phyloP scores from a whole-genome alignment of 2,329 filamentous ascomycete genomes.

The Herpotrichia juniperi region DNA sequence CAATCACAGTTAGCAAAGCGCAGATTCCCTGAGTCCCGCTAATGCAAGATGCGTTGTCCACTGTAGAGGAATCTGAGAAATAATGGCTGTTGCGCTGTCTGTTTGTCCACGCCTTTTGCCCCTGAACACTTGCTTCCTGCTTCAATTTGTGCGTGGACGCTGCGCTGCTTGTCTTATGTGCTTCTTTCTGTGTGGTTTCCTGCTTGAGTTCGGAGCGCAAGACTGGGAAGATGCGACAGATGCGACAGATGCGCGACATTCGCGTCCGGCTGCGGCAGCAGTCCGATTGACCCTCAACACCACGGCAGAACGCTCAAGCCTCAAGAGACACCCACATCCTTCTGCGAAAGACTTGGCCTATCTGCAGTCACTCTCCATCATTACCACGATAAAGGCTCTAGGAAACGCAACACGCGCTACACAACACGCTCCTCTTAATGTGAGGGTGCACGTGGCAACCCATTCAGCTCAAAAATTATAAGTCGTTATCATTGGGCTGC shows the following conservation, averaged over 20 bases:
- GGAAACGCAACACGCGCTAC: background rate
- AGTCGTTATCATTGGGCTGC: background rate
- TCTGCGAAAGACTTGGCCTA: background rate
- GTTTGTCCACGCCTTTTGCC: conserved; percentile 11
- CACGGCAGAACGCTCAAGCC: background rate
- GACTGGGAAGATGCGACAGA: too few species aligned
- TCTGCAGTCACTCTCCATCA: background rate
- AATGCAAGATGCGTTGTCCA: conserved; percentile 49
- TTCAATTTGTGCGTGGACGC: background rate
- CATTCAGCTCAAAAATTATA: background rate
- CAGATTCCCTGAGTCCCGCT: conserved; percentile 37
- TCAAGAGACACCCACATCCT: background rate
- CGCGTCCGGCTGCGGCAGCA: conserved; percentile 1
- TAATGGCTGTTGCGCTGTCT: conserved; percentile 26
- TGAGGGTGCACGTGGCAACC: background rate
- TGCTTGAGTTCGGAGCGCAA: background rate
- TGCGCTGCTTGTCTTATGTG: background rate
- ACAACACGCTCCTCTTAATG: background rate
- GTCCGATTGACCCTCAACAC: background rate
- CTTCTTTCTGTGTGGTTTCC: background rate
- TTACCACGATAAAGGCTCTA: background rate
- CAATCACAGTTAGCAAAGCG: conserved; percentile 26
- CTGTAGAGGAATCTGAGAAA: conserved; percentile 35
- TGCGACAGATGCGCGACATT: too few species aligned
- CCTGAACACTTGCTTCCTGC: conserved; percentile 5